These are phyloP conservation scores for Castanea mollissima DNA, from an alignment of 306 rosid genomes.

Conservation along the genomic window DNA sequence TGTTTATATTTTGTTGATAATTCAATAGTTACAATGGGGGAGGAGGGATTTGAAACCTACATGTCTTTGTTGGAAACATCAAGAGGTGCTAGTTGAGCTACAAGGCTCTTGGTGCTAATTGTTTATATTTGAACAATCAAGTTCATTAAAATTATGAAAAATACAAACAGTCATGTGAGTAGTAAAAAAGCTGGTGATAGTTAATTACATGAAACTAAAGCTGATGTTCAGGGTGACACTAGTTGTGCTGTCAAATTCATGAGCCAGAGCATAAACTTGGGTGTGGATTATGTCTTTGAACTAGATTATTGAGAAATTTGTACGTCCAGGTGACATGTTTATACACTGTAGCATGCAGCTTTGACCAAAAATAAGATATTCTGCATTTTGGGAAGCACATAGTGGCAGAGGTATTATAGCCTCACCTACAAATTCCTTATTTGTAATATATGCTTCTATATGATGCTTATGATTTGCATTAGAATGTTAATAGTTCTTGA, in stretches of 20 bases:
- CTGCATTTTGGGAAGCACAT: not conserved
- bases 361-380: not conserved
- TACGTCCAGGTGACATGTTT: not conserved
- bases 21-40: no score
- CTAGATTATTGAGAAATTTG: slow-evolving; percentile 8
- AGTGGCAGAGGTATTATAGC: not conserved
- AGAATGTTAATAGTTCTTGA: not conserved
- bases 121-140: not conserved
- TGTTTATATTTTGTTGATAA: not conserved
- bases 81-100: no score
- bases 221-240: not conserved
- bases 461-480: not conserved
- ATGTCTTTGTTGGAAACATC: no score
- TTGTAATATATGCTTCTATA: not conserved
- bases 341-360: not conserved
- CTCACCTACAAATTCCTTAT: not conserved
- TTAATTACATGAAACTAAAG: not conserved
- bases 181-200: not conserved
- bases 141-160: not conserved
- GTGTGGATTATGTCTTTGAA: slow-evolving; percentile 15
- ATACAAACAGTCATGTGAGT: not conserved
- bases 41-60: no score
- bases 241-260: not conserved
- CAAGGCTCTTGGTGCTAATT: not conserved
- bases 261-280: not conserved